Evolutionary conservation across 805 yeast species (phyloP).

Genomic region (Yamadazyma sp.): DNA sequence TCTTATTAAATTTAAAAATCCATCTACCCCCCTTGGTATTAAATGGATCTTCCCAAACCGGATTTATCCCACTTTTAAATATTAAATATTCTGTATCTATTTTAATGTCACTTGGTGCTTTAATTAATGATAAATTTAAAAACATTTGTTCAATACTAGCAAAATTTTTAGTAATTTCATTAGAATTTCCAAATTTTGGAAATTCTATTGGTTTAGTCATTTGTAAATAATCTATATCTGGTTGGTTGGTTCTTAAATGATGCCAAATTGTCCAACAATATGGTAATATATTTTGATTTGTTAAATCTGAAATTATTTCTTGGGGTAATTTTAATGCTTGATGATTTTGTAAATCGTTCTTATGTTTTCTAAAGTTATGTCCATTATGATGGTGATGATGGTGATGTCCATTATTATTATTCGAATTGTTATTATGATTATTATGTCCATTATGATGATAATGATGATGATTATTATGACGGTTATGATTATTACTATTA

Average conservation of each 20-base stretch:
- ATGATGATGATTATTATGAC: slow-evolving; percentile 9
- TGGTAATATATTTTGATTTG: slow-evolving; percentile 38
- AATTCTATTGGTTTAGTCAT: slow-evolving; percentile 44
- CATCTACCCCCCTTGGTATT: slow-evolving; percentile 63
- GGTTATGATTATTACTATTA: slow-evolving; percentile 7
- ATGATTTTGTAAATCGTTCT: slow-evolving; percentile 10
- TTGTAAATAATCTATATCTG: slow-evolving; percentile 34
- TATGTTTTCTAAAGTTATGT: slow-evolving; percentile 8
- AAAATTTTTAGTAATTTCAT: slow-evolving; percentile 22
- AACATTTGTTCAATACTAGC: slow-evolving; percentile 55
- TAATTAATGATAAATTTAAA: slow-evolving; percentile 40
- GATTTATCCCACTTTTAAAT: slow-evolving; percentile 58
- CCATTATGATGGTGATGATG: slow-evolving; percentile 10
- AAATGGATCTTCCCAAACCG: slow-evolving; percentile 67
- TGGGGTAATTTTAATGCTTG: slow-evolving; percentile 35
- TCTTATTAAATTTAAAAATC: slow-evolving; percentile 48
- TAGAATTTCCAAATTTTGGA: slow-evolving; percentile 19
- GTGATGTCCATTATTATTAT: slow-evolving; percentile 5
- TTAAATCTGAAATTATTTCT: slow-evolving; percentile 21
- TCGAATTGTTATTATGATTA: slow-evolving; percentile 10
- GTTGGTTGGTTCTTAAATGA: slow-evolving; percentile 33
- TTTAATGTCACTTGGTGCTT: slow-evolving; percentile 35
- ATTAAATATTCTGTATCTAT: slow-evolving; percentile 53
- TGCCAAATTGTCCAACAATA: slow-evolving; percentile 52
- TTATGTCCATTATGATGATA: slow-evolving; percentile 9